These are phyloP conservation scores for Cryphonectria nitschkei DNA, from an alignment of 2,329 filamentous ascomycete species.

Conservation along the genomic window DNA sequence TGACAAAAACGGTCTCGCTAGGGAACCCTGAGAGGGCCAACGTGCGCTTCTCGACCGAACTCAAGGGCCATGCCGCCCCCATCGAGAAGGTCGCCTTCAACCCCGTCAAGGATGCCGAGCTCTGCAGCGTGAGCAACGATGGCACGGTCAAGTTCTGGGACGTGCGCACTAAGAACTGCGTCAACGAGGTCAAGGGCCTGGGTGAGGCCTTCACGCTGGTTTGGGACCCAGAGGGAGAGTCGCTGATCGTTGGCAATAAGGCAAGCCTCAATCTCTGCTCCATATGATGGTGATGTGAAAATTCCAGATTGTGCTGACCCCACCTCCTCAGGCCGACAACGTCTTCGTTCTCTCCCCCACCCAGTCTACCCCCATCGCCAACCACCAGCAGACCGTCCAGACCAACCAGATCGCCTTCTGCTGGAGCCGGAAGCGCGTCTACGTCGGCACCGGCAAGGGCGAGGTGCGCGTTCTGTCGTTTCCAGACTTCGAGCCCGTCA, in stretches of 20 bases:
- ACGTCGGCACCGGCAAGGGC: conserved; percentile 73
- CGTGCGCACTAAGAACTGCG: conserved; percentile 70
- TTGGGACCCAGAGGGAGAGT: conserved; percentile 74
- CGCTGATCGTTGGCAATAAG: conserved; percentile 74
- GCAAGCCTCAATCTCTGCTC: conserved; percentile 44
- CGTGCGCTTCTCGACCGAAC: conserved; percentile 74
- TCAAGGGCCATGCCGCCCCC: conserved; percentile 66
- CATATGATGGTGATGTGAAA: neutral
- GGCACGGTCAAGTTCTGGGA: conserved; percentile 82
- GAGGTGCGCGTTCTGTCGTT: conserved; percentile 71
- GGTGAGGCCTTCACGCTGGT: conserved; percentile 72
- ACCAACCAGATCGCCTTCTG: conserved; percentile 77
- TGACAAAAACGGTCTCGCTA: conserved; percentile 34
- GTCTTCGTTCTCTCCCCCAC: conserved; percentile 66
- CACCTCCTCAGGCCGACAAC: conserved; percentile 57
- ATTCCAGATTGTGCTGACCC: neutral
- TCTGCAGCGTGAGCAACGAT: conserved; percentile 75
- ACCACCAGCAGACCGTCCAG: conserved; percentile 64
- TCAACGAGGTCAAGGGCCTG: conserved; percentile 69
- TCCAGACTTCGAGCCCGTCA: conserved; percentile 61
- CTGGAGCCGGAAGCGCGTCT: conserved; percentile 72
- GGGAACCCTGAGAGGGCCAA: conserved; percentile 78
- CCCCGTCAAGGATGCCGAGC: conserved; percentile 74
- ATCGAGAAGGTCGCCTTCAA: conserved; percentile 81
- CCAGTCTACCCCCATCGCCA: conserved; percentile 57